These are phyloP conservation scores for Irpex sp. DNA, from an alignment of 1,284 basidiomycete species.

Conservation along the genomic window DNA sequence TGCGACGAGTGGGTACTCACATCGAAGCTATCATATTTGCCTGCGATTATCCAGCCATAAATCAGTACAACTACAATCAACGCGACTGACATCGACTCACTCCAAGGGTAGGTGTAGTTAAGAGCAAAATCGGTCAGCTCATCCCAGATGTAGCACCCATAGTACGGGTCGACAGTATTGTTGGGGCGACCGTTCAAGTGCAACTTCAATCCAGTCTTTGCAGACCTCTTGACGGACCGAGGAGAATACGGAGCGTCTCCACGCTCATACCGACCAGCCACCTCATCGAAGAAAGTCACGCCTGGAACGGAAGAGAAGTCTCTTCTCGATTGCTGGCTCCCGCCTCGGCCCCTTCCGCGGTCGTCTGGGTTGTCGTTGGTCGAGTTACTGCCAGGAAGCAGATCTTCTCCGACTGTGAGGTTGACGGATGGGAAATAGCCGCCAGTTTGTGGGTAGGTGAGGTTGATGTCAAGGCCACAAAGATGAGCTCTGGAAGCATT, in stretches of 20 bases:
- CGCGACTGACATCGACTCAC: constrained; percentile 16
- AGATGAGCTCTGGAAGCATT: constrained; percentile 43
- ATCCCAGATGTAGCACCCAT: constrained; percentile 31
- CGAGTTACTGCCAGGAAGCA: neutral
- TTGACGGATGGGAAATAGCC: constrained; percentile 40
- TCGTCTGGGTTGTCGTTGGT: neutral
- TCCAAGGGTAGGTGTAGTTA: constrained; percentile 33
- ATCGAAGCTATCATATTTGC: neutral
- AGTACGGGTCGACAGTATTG: constrained; percentile 31
- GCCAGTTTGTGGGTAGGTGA: constrained; percentile 65
- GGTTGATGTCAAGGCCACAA: constrained; percentile 63
- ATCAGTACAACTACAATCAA: neutral
- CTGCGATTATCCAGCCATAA: neutral
- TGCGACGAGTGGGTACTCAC: neutral
- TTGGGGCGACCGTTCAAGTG: constrained; percentile 22
- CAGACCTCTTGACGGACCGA: constrained; percentile 1
- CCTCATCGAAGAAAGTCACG: neutral
- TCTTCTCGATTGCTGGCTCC: neutral
- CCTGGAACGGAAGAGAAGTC: neutral
- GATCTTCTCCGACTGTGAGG: constrained; percentile 1
- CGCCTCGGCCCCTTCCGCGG: neutral
- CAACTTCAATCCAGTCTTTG: constrained; percentile 14
- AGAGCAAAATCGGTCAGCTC: constrained; percentile 34
- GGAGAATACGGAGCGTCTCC: neutral
- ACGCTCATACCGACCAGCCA: neutral